Percentiles rank a stretch among this genome's conserved stretches.
These are phyloP conservation scores for Trichoderma reesei DNA, from an alignment of 495 filamentous ascomycete genomes.

Conservation along the genomic window DNA sequence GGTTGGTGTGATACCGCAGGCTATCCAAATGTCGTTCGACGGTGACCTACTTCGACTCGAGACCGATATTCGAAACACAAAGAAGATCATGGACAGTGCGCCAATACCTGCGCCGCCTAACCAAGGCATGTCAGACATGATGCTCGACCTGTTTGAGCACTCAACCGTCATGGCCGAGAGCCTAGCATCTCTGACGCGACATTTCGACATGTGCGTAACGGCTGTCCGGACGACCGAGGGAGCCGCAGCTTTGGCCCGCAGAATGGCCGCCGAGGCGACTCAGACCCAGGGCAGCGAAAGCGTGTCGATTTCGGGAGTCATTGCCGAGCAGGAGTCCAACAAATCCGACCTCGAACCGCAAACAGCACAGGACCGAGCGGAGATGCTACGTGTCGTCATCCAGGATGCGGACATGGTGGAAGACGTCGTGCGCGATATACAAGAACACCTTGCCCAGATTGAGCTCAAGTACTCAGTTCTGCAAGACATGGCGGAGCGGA, in stretches of 20 bases:
- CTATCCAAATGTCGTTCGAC: constrained; percentile 50
- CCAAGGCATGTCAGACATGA: constrained; percentile 53
- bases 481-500: constrained; percentile 44
- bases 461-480: constrained; percentile 54
- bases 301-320: constrained; percentile 48
- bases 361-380: constrained; percentile 61
- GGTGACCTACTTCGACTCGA: constrained; percentile 55
- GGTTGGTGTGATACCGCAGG: constrained; percentile 24
- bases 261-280: constrained; percentile 43
- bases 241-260: constrained; percentile 59
- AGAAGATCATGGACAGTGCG: constrained; percentile 27
- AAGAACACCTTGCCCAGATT: constrained; percentile 65
- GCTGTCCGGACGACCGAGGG: constrained; percentile 91
- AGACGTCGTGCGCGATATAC: constrained; percentile 78
- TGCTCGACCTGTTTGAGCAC: constrained; percentile 63
- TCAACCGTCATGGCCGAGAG: constrained; percentile 76
- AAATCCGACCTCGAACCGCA: constrained; percentile 58
- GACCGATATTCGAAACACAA: constrained; percentile 43
- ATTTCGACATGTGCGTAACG: constrained; percentile 90
- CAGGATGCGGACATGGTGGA: constrained; percentile 82
- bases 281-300: constrained; percentile 50
- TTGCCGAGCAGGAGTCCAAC: constrained; percentile 47
- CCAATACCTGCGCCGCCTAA: constrained; percentile 22
- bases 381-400: constrained; percentile 74
- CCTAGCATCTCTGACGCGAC: constrained; percentile 72